Base-by-base conservation (phyloP, 148 eudicot genomes). In the Spergularia marina region DNA sequence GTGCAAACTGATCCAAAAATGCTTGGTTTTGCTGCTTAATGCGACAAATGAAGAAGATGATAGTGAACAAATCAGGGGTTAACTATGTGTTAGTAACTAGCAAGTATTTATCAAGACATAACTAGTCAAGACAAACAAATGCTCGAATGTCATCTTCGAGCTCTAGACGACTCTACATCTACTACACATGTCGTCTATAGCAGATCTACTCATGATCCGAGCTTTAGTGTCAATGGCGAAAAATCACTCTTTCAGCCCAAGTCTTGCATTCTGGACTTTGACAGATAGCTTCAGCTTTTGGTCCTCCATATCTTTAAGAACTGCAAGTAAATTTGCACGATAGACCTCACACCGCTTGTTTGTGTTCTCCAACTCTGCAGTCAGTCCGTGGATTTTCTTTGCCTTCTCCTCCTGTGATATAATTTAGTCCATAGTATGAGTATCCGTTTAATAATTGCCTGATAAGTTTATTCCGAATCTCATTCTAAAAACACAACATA, bases 281-380 rank as follows among this genome's bases (percentile, higher is more conserved):
- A 82, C 85, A 44, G 83, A 85, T 30, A 85, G 85, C 73, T 82
- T 80, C 76, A 82, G 62, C 75, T 85, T 85, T 74, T 82, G 85
- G 36, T 82, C 85, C 65, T 82, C 85, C 85, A 85, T 72, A 55
- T 80, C 81, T 53, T 80, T 82, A 83, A 85, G 78, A 77, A 85
- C 68, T 18, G 77, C 71, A 16, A 82, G 79, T 81, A 82, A 77
- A 56, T 80, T 85, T 39, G 83, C 53, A 36, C 77, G 83, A 76
- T 81, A 84, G 16, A 79, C 82, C 71, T 84, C 84, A 82, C 82
- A 73, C 0, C 78, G 80, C 72, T 72, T 78, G 40, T 77, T 85
- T 12, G 85, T 77, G 51, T 74, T 74, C 34, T 82, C 81, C 77
- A 85, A 41, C 64, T 82, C 81, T 12, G 81, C 81, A 47, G 77